Base-by-base conservation (phyloP, 176 grass and related monocot genomes). In the Avena insularis region DNA sequence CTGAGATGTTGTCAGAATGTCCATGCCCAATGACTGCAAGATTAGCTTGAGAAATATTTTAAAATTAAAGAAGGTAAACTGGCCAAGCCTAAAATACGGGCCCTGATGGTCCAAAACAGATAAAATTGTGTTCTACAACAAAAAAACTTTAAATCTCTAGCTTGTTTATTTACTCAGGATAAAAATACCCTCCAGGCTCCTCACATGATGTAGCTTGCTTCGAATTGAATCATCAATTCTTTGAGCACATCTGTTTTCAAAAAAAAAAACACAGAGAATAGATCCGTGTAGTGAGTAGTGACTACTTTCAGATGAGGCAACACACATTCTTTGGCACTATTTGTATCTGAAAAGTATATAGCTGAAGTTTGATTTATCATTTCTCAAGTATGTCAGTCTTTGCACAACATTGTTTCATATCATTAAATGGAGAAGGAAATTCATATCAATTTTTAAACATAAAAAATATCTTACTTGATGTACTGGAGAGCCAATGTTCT, bases 401-500 rank as follows among this genome's bases (percentile, higher is more conserved):
- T 47, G 12, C 12, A 47, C 36, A 40, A 74, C 36, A 63, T 61
- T 79, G 1, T 62, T 88, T 78, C 4, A 53, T 43, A 21, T 12
- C 3, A 23, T 10, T 17, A 60, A 27, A 75, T 48, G 50, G 33
- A 9, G 35, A 83, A 33, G 13, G 6, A 13, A 75, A 73, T 85
- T 74, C 23, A 20, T 71, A 84, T 29, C 6, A 48, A n/a, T 21
- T 49, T 81, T 7, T 38, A 73, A 63, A 74, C 9, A 80, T 79
- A 23, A 63, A 58, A 38, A 38, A 38, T 38, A 63, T 62, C 77
- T 72, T 87, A 87, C 77, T 87, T 81, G 78, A 87, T 78, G 55
- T 87, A 87, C 19, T 49, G 77, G 15, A 87, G 77, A 87, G 67
- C 62, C 85, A 87, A 87, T 81, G 55, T 87, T 87, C 78, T 87